phyloP scores from a whole-genome alignment of 768 basidiomycete genomes.

The Brasilioporus rufonigricans region DNA sequence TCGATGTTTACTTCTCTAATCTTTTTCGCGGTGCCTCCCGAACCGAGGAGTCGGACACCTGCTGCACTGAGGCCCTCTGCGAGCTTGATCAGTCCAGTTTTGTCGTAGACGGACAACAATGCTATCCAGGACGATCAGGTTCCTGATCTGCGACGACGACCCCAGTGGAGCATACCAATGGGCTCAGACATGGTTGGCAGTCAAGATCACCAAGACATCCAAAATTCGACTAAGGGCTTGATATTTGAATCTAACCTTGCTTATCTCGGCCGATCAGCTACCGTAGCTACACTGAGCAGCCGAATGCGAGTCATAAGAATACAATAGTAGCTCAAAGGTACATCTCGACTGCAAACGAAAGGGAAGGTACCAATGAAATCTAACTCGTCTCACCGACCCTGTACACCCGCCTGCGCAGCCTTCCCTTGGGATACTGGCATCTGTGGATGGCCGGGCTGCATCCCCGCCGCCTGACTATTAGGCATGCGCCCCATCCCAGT shows the following conservation, averaged over 20 bases:
- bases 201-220: conserved; percentile 9
- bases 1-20: conserved; percentile 91
- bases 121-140: conserved; percentile 44
- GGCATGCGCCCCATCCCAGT: conserved; percentile 19
- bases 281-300: conserved; percentile 4
- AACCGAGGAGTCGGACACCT: conserved; percentile 88
- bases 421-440: conserved; percentile 33
- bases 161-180: conserved; percentile 22
- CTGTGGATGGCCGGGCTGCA: conserved; percentile 31
- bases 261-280: conserved; percentile 20
- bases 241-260: conserved; percentile 1
- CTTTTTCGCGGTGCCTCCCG: conserved; percentile 96
- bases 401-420: conserved; percentile 31
- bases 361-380: not conserved
- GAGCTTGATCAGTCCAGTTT: conserved; percentile 83
- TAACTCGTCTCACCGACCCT: conserved; percentile 30
- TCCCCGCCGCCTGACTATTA: conserved; percentile 26
- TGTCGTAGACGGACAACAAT: conserved; percentile 95
- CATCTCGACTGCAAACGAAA: conserved; percentile 5
- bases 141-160: not conserved
- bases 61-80: conserved; percentile 78
- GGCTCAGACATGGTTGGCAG: conserved; percentile 25
- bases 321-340: conserved; percentile 13
- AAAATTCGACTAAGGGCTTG: not conserved
- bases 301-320: not conserved